Evolutionary conservation across 2,329 filamentous ascomycete species (phyloP).

Genomic region (Drechslerella dactyloides): DNA sequence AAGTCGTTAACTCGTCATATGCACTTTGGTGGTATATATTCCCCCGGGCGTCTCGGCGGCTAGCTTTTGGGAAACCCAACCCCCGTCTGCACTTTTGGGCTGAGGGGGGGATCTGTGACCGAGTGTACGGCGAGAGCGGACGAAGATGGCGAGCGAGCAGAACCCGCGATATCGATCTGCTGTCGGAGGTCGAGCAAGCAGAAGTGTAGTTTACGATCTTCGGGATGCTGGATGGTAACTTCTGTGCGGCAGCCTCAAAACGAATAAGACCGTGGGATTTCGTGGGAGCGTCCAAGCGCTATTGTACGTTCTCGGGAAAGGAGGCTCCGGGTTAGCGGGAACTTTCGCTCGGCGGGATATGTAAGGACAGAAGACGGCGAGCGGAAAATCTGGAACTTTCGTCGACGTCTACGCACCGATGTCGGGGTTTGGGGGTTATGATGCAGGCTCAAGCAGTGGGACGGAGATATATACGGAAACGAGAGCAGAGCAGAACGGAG

Average conservation of each 20-base stretch:
- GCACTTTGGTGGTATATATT: constrained; percentile 11
- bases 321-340: constrained; percentile 35
- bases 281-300: constrained; percentile 26
- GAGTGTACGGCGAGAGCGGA: not conserved
- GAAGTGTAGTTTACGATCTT: constrained; percentile 4
- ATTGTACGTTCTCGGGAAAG: constrained; percentile 6
- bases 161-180: constrained; percentile 14
- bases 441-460: not conserved
- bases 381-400: no score
- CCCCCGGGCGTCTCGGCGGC: constrained; percentile 22
- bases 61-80: constrained; percentile 9
- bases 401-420: constrained; percentile 27
- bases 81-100: constrained; percentile 6
- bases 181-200: constrained; percentile 1
- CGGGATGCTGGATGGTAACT: constrained; percentile 12
- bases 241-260: constrained; percentile 27
- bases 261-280: constrained; percentile 39
- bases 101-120: not conserved
- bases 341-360: constrained; percentile 14
- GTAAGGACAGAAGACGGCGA: not conserved
- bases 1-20: constrained; percentile 50
- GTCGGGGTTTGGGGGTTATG: constrained; percentile 14
- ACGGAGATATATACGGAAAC: constrained; percentile 3
- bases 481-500: constrained; percentile 19
- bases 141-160: constrained; percentile 11